Evolutionary conservation across 2,329 filamentous ascomycete genomes (phyloP), one percentile per base, ranked within the genome.

Genomic region (Exophiala lecanii-corni): DNA sequence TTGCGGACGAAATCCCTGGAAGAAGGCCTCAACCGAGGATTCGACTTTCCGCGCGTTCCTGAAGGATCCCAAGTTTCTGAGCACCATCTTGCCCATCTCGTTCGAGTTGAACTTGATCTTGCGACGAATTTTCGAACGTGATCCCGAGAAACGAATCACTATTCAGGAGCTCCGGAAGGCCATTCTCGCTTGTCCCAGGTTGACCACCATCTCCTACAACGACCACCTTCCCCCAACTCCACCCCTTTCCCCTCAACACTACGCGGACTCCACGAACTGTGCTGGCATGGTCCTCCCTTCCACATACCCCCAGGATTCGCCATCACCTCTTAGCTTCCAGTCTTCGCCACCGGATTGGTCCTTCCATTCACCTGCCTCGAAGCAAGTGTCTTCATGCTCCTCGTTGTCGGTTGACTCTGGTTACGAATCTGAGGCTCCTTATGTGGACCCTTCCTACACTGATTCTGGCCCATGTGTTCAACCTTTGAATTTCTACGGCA

Each of bases 1-100:
- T 39, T 98, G 92, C 70, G 92, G 92, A 62, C 88, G 92, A 64
- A 98, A 98, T 69, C 92, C 92, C 47, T 98, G 92, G 92, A 97
- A 97, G 72, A 85, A 92, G 64, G 92, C 92, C 50, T 95, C 89
- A 9, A 74, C 81, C 56, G 88, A 95, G 65, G 92, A 98, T 67
- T 88, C 88, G 53, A 97, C 92, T 34, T 98, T 97, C 76, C 81
- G 85, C 59, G 89, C 89, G 41, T 97, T 86, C 69, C 78, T 86
- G 57, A 84, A 84, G 71, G 88, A 89, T 61, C 80, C 81, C 49
- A 82, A 84, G 61, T 98, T 97, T 65, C 72, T 98, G 54, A 85
- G 89, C 72, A 86, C 88, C 50, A 98, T 98, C 58, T 76, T 98
- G 23, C 91, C 92, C 16, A 70, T 98, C 59, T 89, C 92, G 43